Percentiles rank a stretch among this genome's conserved stretches.
Conservation (phyloP, 2,329 filamentous ascomycete genomes). For the Nemania sp. region DNA sequence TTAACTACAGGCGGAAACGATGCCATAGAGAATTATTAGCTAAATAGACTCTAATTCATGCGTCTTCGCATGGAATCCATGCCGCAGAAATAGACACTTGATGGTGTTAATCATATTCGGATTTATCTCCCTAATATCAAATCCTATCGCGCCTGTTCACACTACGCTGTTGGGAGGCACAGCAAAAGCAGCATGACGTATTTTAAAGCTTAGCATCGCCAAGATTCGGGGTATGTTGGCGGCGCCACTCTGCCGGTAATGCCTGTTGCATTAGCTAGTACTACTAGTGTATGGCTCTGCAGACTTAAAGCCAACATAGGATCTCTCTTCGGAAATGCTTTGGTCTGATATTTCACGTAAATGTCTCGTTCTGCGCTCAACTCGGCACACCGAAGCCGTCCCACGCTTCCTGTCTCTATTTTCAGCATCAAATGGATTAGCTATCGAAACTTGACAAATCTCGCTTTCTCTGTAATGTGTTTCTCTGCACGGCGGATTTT, state of each 20-base stretch:
- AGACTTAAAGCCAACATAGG: not conserved
- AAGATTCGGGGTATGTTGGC: not conserved
- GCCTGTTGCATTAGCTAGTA: conserved; percentile 5
- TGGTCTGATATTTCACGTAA: not conserved
- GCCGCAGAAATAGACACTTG: too few relatives aligned
- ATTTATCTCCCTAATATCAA: too few relatives aligned
- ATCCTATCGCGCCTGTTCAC: too few relatives aligned
- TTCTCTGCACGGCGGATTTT: too few relatives aligned
- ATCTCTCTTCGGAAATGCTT: not conserved
- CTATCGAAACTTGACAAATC: too few relatives aligned
- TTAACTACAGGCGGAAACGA: not conserved
- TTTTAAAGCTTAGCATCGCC: not conserved
- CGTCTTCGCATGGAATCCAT: too few relatives aligned
- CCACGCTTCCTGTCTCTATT: not conserved
- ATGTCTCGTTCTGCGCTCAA: not conserved
- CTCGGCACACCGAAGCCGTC: not conserved
- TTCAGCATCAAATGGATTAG: not conserved
- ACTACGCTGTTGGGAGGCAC: conserved; percentile 7
- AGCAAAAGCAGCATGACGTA: conserved; percentile 3
- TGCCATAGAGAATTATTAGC: not conserved
- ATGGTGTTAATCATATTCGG: too few relatives aligned
- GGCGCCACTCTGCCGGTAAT: too few relatives aligned
- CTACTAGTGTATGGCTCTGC: not conserved
- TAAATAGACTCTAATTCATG: too few relatives aligned
- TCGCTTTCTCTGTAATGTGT: too few relatives aligned